Evolutionary conservation across 2,329 filamentous ascomycete species (phyloP).

Genomic region (Botrytis elliptica): DNA sequence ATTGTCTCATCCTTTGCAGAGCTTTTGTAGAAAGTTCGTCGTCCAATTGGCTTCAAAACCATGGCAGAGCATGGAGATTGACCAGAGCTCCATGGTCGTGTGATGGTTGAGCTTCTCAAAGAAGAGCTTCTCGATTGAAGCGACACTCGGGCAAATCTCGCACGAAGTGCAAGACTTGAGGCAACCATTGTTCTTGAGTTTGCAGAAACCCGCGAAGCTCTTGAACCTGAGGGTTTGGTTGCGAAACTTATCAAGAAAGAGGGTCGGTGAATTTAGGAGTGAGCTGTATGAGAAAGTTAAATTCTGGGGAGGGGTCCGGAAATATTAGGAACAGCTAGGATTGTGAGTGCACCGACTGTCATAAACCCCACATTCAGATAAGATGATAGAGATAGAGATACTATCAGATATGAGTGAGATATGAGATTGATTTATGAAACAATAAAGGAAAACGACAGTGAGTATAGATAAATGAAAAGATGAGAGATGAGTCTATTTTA

Average conservation of each 20-base stretch:
- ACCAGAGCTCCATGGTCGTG: conserved; percentile 31
- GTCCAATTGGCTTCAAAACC: conserved; percentile 24
- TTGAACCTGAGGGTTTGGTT: background rate
- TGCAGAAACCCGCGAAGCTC: conserved; percentile 14
- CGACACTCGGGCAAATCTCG: conserved; percentile 30
- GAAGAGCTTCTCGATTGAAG: conserved; percentile 25
- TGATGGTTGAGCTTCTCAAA: conserved; percentile 25
- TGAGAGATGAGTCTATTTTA: background rate
- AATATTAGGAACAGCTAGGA: conserved; percentile 23
- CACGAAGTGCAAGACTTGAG: conserved; percentile 31
- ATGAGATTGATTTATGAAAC: background rate
- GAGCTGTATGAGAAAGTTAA: conserved; percentile 8
- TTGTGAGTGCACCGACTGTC: background rate
- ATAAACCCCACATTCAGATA: conserved; percentile 12
- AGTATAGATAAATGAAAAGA: background rate
- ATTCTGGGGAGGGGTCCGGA: conserved; percentile 30
- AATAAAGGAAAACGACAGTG: background rate
- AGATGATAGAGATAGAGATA: conserved; percentile 2
- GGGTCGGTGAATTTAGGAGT: background rate
- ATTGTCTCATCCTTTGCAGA: conserved; percentile 36
- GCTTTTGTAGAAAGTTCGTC: conserved; percentile 39
- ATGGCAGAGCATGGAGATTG: conserved; percentile 26
- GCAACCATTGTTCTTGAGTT: conserved; percentile 30
- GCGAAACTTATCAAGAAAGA: background rate
- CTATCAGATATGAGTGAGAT: background rate